Evolutionary conservation across 176 grass and related monocot genomes (phyloP), one percentile per base, ranked within the genome.

Genomic region (Carex kokanica): DNA sequence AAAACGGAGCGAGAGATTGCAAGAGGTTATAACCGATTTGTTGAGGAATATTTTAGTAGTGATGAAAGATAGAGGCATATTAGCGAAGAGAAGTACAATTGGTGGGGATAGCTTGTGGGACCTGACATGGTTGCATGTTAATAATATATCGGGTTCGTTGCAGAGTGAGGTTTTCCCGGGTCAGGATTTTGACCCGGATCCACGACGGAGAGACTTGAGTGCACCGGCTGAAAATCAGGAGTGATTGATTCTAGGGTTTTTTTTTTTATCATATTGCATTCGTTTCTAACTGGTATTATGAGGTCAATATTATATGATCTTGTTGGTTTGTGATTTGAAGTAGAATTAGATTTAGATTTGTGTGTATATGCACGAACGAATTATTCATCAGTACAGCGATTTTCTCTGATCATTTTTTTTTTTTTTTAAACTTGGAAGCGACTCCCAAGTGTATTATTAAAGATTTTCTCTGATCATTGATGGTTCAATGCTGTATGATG

Each of bases 61-160:
- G 43, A 99, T 99, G 97, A 99, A 96, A 87, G 86, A 83, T 80
- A 93, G 81, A 84, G 88, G 97, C 1, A 94, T 96, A 74, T 89
- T 99, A n/a, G 93, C 97, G 9, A 96, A 99, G 89, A 90, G 89
- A 78, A 96, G 97, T 82, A 91, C 91, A 2, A 90, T 96, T 38
- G 93, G 93, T 70, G 97, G 93, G 16, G 97, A 96, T 74, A 96
- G 89, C 74, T 83, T 99, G 88, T 99, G 97, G 97, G 93, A 99
- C 64, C 74, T 99, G 64, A 96, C 93, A 9, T 99, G 97, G 97
- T 88, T 96, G 80, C 93, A 99, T 70, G 90, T 86, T 40, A 96
- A 89, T 82, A 99, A 92, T 80, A 93, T 99, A 89, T 90, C 93
- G 13, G 84, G 86, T 4, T 65, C 84, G 51, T 85, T 99, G 81